These are phyloP conservation scores for Skeletonema potamos DNA, from an alignment of 108 stramenopile genomes.

Conservation along the genomic window DNA sequence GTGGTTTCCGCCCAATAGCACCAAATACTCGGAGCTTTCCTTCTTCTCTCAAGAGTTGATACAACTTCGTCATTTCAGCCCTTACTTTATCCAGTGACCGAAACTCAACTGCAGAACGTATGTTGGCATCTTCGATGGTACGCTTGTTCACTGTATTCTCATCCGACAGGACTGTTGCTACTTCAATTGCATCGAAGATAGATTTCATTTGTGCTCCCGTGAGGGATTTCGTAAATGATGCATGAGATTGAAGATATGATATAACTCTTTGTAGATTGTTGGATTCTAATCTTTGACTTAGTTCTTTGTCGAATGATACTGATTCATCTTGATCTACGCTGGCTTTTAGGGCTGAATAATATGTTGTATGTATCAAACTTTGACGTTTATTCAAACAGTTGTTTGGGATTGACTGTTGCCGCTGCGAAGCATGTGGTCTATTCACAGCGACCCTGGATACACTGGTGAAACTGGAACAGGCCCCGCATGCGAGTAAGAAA, in stretches of 20 bases:
- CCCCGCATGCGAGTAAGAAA: background rate
- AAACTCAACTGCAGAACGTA: conserved; percentile 38
- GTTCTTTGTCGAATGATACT: background rate
- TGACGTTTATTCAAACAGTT: background rate
- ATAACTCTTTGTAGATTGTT: conserved; percentile 32
- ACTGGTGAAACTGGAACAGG: background rate
- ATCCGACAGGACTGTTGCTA: conserved; percentile 57
- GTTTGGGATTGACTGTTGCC: background rate
- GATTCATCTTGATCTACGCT: conserved; percentile 3
- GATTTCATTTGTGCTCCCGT: too few species aligned
- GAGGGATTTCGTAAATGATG: conserved; percentile 13
- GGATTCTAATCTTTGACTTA: conserved; percentile 18
- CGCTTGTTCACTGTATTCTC: conserved; percentile 56
- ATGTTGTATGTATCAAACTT: background rate
- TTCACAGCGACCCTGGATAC: background rate
- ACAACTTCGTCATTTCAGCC: conserved; percentile 79
- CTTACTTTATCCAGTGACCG: conserved; percentile 57
- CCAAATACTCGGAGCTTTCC: conserved; percentile 66
- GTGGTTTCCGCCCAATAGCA: conserved; percentile 42
- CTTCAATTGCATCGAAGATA: conserved; percentile 79
- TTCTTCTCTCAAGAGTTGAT: conserved; percentile 50
- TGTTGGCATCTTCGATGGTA: conserved; percentile 29
- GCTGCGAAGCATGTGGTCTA: background rate
- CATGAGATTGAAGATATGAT: conserved; percentile 29
- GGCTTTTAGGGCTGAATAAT: background rate